These are phyloP conservation scores for Tetraselmis striata DNA, from an alignment of 139 green algal species.

Conservation along the genomic window DNA sequence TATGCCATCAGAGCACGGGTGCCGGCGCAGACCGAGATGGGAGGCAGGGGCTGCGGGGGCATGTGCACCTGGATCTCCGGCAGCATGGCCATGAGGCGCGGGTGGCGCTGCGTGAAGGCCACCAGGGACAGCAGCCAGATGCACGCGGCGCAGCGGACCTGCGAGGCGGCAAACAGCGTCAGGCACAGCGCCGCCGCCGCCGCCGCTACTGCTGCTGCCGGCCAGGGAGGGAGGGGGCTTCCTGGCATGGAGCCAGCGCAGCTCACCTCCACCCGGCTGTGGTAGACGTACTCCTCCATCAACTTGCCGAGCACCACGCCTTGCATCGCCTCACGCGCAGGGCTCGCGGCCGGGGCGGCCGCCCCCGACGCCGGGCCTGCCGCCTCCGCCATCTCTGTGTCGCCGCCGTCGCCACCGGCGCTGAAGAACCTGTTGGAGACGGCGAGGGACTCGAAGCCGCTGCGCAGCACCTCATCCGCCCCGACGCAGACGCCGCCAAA, in stretches of 20 bases:
- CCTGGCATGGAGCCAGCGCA: too few relatives aligned
- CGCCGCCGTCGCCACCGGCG: not conserved
- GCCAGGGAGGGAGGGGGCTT: too few relatives aligned
- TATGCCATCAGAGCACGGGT: too few relatives aligned
- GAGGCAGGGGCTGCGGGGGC: too few relatives aligned
- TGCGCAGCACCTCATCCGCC: conserved; percentile 38
- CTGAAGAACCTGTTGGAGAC: conserved; percentile 14
- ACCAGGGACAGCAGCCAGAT: conserved; percentile 81
- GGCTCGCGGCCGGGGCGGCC: not conserved
- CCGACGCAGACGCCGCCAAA: conserved; percentile 58
- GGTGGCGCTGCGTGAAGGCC: conserved; percentile 44
- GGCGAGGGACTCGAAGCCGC: conserved; percentile 33
- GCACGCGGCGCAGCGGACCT: conserved; percentile 60
- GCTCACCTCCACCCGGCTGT: conserved; percentile 44
- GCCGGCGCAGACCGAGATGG: too few relatives aligned
- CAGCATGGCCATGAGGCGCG: conserved; percentile 44
- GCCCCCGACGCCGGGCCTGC: not conserved
- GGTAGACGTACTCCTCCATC: conserved; percentile 50
- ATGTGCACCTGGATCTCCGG: conserved; percentile 32
- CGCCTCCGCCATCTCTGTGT: conserved; percentile 21
- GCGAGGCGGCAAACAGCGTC: too few relatives aligned
- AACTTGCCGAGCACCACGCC: conserved; percentile 31
- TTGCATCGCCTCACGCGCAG: conserved; percentile 18
- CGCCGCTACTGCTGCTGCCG: too few relatives aligned
- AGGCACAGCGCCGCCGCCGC: too few relatives aligned